Percentiles rank a stretch among this genome's conserved stretches.
Conservation (phyloP, 176 grass and related monocot genomes). For the Avena eriantha region DNA sequence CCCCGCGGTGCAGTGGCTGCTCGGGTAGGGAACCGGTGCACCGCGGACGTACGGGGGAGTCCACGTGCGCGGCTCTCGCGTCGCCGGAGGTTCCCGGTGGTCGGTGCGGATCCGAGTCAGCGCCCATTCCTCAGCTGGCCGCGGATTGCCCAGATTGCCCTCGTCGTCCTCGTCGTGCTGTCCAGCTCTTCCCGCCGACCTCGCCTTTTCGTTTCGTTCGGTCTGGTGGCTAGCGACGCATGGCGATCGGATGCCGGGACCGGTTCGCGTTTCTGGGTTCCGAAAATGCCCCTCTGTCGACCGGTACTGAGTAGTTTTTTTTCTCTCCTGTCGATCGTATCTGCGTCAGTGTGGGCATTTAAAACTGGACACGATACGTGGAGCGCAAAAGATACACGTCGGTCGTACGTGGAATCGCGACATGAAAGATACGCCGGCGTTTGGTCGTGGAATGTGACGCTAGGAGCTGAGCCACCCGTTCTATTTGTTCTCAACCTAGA, state of each 20-base stretch:
- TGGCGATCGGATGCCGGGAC: background rate
- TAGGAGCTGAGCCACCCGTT: background rate
- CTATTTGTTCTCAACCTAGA: no score
- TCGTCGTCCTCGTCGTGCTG: background rate
- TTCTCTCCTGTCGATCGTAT: background rate
- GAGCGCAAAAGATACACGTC: slow-evolving; percentile 7
- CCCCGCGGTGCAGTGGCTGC: fast-evolving
- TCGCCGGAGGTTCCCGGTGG: slow-evolving; percentile 7
- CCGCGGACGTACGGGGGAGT: background rate
- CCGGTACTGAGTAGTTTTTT: background rate
- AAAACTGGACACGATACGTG: background rate
- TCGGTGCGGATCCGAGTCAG: slow-evolving; percentile 74
- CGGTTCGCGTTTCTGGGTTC: background rate
- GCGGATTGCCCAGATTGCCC: slow-evolving; percentile 34
- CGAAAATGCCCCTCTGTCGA: background rate
- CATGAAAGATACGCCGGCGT: background rate
- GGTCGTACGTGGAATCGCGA: background rate
- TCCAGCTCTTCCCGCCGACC: background rate
- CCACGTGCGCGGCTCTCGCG: slow-evolving; percentile 21
- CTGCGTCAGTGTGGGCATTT: background rate
- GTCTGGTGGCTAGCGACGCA: background rate
- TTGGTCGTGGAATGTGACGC: background rate
- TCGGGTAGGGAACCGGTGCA: background rate
- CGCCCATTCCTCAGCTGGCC: slow-evolving; percentile 45
- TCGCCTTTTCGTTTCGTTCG: background rate